Conservation (phyloP, 441 rosid genomes). For the Sinapis alba region DNA sequence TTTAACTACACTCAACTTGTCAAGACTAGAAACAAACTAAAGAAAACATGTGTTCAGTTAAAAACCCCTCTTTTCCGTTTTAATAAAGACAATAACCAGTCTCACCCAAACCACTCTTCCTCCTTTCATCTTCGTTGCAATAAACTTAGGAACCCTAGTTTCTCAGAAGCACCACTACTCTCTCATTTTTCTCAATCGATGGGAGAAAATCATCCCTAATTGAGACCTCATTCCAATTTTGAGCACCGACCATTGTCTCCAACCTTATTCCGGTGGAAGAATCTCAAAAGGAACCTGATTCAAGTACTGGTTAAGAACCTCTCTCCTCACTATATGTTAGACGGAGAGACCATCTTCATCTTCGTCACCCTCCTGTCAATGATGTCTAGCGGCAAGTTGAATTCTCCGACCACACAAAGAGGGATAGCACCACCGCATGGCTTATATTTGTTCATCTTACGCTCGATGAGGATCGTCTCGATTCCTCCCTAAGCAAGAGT, state of each 20-base stretch:
- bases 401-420: conserved; percentile 90
- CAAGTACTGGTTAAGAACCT: conserved; percentile 69
- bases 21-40: neutral
- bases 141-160: neutral
- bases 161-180: neutral
- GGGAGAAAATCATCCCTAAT: neutral
- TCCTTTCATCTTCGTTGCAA: neutral
- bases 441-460: conserved; percentile 85
- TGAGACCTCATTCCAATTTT: neutral
- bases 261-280: neutral
- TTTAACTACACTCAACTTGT: neutral
- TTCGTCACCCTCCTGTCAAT: conserved; percentile 81
- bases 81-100: neutral
- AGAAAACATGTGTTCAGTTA: neutral
- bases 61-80: neutral
- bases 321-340: conserved; percentile 92
- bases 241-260: neutral
- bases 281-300: neutral
- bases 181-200: neutral
- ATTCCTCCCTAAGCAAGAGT: conserved; percentile 75
- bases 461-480: conserved; percentile 74
- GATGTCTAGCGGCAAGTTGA: conserved; percentile 77
- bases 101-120: neutral
- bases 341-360: conserved; percentile 96
- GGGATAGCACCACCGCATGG: conserved; percentile 95